Evolutionary conservation across 495 filamentous ascomycete species (phyloP).

Genomic region (Margaritispora aquatica): DNA sequence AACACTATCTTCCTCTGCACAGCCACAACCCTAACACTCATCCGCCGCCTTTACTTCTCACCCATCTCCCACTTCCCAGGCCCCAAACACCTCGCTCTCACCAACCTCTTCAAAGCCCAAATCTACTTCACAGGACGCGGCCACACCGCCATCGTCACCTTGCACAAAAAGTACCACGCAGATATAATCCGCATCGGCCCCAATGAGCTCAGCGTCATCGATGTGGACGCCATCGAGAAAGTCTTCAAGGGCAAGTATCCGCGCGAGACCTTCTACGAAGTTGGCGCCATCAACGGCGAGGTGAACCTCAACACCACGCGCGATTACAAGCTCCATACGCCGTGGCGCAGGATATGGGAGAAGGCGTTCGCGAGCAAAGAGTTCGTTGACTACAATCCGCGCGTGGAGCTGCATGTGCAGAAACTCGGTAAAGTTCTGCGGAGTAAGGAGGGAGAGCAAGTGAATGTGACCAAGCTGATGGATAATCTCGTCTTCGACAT

Average conservation of each 20-base stretch:
- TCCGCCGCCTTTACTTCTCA: constrained; percentile 33
- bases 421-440: constrained; percentile 10
- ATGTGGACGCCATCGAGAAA: constrained; percentile 19
- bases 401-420: constrained; percentile 19
- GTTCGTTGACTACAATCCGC: constrained; percentile 15
- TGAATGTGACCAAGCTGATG: constrained; percentile 5
- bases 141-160: neutral
- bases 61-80: constrained; percentile 43
- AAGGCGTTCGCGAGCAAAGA: constrained; percentile 13
- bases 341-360: constrained; percentile 20
- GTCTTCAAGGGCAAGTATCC: constrained; percentile 12
- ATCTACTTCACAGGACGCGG: constrained; percentile 7
- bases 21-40: constrained; percentile 4
- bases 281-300: constrained; percentile 12
- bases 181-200: constrained; percentile 21
- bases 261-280: constrained; percentile 19
- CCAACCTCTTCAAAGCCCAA: constrained; percentile 9
- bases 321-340: constrained; percentile 12
- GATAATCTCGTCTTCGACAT: constrained; percentile 18
- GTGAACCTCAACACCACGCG: constrained; percentile 12
- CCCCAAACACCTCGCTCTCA: constrained; percentile 37
- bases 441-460: constrained; percentile 4
- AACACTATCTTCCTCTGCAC: constrained; percentile 14
- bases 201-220: constrained; percentile 17
- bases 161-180: constrained; percentile 15